phyloP scores from a whole-genome alignment of 2,329 filamentous ascomycete species.

The Monosporascus cannonballus region DNA sequence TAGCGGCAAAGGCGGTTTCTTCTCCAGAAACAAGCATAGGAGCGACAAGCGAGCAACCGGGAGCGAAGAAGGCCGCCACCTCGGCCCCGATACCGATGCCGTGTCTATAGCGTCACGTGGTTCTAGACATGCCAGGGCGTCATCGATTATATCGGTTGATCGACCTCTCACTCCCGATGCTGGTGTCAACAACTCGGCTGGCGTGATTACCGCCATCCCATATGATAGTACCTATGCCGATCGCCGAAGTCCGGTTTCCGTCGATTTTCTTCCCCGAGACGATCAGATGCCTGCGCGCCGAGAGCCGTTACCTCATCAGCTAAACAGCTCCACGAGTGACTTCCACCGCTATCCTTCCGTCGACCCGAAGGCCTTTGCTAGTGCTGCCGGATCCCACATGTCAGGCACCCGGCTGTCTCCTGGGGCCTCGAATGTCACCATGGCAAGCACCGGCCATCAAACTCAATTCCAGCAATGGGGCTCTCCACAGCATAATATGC shows the following conservation, averaged over 20 bases:
- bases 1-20: constrained; percentile 67
- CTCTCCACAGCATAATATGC: constrained; percentile 20
- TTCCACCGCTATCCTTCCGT: constrained; percentile 85
- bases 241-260: constrained; percentile 61
- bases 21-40: constrained; percentile 82
- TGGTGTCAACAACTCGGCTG: constrained; percentile 68
- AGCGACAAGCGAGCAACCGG: constrained; percentile 56
- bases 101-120: constrained; percentile 59
- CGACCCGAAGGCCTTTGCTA: constrained; percentile 46
- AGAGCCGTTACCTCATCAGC: constrained; percentile 74
- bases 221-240: constrained; percentile 67
- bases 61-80: constrained; percentile 52
- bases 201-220: constrained; percentile 81
- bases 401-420: constrained; percentile 56
- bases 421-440: constrained; percentile 57
- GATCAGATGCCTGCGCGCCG: constrained; percentile 58
- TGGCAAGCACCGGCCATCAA: constrained; percentile 65
- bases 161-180: constrained; percentile 57
- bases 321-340: constrained; percentile 71
- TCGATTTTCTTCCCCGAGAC: constrained; percentile 65
- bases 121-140: constrained; percentile 69
- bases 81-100: constrained; percentile 54
- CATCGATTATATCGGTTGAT: constrained; percentile 67
- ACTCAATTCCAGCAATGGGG: constrained; percentile 77
- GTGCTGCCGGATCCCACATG: constrained; percentile 48